Evolutionary conservation across 2,329 filamentous ascomycete species (phyloP).

Genomic region (Talaromyces sp.): DNA sequence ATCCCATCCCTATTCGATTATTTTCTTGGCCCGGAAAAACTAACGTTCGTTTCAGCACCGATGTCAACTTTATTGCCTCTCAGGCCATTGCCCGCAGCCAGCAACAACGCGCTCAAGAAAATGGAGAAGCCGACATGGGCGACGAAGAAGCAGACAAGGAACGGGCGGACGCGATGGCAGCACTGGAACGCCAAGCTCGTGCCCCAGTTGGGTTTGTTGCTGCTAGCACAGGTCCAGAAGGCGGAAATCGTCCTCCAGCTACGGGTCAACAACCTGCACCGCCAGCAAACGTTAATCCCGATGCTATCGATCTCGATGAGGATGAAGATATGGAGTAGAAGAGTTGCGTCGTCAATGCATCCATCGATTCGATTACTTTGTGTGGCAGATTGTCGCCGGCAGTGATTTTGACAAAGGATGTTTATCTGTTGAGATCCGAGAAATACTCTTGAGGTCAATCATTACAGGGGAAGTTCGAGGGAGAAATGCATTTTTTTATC

Average conservation of each 20-base stretch:
- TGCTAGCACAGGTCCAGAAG: slow-evolving; percentile 68
- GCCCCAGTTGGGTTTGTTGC: slow-evolving; percentile 89
- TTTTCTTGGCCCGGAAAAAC: neutral
- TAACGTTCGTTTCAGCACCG: slow-evolving; percentile 55
- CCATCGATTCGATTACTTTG: neutral
- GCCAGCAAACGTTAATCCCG: slow-evolving; percentile 62
- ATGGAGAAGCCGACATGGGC: slow-evolving; percentile 27
- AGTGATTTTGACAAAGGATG: neutral
- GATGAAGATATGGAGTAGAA: slow-evolving; percentile 44
- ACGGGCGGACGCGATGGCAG: slow-evolving; percentile 77
- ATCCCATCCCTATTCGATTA: neutral
- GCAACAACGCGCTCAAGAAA: slow-evolving; percentile 44
- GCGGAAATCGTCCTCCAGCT: slow-evolving; percentile 47
- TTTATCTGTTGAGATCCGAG: neutral
- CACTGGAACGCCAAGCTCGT: slow-evolving; percentile 78
- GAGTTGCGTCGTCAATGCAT: neutral
- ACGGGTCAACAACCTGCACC: slow-evolving; percentile 19
- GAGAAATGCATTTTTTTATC: neutral
- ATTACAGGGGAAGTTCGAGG: neutral
- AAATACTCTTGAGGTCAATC: neutral
- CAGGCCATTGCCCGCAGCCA: slow-evolving; percentile 84
- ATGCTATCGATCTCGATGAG: slow-evolving; percentile 78
- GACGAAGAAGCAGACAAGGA: slow-evolving; percentile 38
- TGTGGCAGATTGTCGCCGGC: neutral
- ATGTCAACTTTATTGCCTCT: slow-evolving; percentile 96